A percentile compares a stretch with the other conserved stretches of the same genome.
Evolutionary conservation across 2,329 filamentous ascomycete genomes (phyloP).

Genomic region (Colletotrichum filicis): DNA sequence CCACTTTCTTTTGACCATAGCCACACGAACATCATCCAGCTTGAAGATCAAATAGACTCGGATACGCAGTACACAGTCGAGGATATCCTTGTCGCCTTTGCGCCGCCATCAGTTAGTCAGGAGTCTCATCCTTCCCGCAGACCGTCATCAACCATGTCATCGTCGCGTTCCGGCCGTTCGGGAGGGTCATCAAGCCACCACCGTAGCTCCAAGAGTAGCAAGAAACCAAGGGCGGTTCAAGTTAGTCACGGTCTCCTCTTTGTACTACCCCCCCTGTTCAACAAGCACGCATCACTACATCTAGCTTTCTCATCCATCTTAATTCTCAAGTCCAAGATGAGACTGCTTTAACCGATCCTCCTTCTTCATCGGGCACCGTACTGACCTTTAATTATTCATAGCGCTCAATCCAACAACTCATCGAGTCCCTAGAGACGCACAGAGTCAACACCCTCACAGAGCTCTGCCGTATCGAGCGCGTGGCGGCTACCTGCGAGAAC

Average conservation of each 20-base stretch:
- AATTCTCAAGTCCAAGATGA: too few species aligned
- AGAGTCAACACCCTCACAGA: slow-evolving; percentile 80
- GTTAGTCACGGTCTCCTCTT: slow-evolving; percentile 44
- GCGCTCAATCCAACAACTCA: slow-evolving; percentile 60
- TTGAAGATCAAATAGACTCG: background rate
- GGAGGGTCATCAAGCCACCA: slow-evolving; percentile 35
- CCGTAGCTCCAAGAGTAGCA: slow-evolving; percentile 40
- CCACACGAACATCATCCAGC: background rate
- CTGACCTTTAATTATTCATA: slow-evolving; percentile 31
- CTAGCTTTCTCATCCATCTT: background rate
- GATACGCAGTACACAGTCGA: slow-evolving; percentile 1
- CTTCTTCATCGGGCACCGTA: background rate
- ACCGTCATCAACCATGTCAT: slow-evolving; percentile 40
- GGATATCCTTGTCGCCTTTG: slow-evolving; percentile 18
- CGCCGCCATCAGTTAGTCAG: background rate
- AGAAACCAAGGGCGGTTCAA: slow-evolving; percentile 42
- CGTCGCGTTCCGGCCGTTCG: slow-evolving; percentile 42
- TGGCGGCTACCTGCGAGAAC: slow-evolving; percentile 67
- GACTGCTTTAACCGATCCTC: too few species aligned
- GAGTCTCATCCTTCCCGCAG: background rate
- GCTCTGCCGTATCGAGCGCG: slow-evolving; percentile 76
- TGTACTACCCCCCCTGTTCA: slow-evolving; percentile 34
- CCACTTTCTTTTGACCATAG: background rate
- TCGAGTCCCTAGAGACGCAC: slow-evolving; percentile 72
- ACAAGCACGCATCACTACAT: background rate